Conservation (phyloP, 2,329 filamentous ascomycete genomes). For the Nothopassalora personata region DNA sequence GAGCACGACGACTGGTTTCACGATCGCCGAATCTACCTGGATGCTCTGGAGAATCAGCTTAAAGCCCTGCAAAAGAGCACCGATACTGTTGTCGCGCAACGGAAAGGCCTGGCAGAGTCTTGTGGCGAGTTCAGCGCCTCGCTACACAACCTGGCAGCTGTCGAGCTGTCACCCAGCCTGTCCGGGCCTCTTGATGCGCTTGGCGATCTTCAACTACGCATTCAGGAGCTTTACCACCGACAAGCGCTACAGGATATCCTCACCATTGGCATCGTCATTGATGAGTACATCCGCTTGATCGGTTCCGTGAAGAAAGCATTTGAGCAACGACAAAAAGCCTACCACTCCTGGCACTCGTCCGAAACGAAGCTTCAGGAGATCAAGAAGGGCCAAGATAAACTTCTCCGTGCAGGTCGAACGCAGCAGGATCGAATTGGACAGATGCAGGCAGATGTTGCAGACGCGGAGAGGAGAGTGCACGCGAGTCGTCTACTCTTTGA, state of each 20-base stretch:
- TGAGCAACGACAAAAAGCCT: conserved; percentile 86
- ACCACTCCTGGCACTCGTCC: conserved; percentile 86
- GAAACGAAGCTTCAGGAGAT: conserved; percentile 89
- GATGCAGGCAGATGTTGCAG: conserved; percentile 85
- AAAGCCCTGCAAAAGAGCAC: conserved; percentile 88
- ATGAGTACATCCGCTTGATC: conserved; percentile 95
- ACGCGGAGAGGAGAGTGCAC: conserved; percentile 88
- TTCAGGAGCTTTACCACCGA: conserved; percentile 89
- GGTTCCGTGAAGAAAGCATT: conserved; percentile 94
- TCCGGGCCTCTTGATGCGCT: conserved; percentile 86
- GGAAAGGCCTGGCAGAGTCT: conserved; percentile 88
- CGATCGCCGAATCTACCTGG: conserved; percentile 88
- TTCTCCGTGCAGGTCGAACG: conserved; percentile 88
- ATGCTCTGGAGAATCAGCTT: conserved; percentile 80
- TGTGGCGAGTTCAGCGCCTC: conserved; percentile 90
- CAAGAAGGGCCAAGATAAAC: conserved; percentile 82
- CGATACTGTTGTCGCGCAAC: conserved; percentile 84
- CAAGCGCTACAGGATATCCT: conserved; percentile 96
- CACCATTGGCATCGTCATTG: conserved; percentile 93
- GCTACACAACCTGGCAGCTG: conserved; percentile 83
- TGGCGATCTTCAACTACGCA: conserved; percentile 88
- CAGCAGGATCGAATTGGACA: conserved; percentile 95
- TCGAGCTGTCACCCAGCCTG: conserved; percentile 83
- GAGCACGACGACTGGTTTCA: conserved; percentile 99
- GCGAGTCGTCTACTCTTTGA: conserved; percentile 87